phyloP scores from a whole-genome alignment of 257 asterid genomes.

The Perilla frutescens region DNA sequence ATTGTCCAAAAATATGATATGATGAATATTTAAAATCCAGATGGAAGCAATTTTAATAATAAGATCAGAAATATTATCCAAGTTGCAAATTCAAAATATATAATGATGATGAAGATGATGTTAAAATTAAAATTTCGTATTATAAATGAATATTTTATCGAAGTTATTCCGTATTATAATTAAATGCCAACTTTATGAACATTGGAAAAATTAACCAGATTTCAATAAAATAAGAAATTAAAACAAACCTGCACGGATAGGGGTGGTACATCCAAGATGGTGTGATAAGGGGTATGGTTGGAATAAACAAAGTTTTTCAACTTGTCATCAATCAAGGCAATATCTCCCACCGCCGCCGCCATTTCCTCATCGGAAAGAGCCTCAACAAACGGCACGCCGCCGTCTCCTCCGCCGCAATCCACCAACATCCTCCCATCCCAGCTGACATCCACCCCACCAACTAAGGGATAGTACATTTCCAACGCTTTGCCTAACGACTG shows the following conservation, averaged over 20 bases:
- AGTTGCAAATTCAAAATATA: too few species aligned
- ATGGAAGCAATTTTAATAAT: too few species aligned
- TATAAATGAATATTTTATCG: too few species aligned
- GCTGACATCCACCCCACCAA: background rate
- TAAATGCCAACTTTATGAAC: too few species aligned
- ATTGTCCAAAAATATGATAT: too few species aligned
- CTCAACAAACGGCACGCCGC: conserved; percentile 16
- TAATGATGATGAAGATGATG: too few species aligned
- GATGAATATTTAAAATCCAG: too few species aligned
- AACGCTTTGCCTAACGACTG: background rate
- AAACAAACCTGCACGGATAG: conserved; percentile 7
- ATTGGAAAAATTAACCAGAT: too few species aligned
- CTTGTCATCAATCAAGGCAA: conserved; percentile 10
- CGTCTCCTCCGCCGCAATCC: conserved; percentile 18
- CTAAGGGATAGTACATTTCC: conserved; percentile 8
- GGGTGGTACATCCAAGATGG: conserved; percentile 8
- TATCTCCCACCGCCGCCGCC: conserved; percentile 15
- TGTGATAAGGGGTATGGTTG: background rate
- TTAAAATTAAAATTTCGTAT: too few species aligned
- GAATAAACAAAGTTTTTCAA: background rate
- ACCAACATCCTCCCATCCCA: conserved; percentile 14
- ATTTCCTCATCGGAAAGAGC: background rate
- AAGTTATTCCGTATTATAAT: too few species aligned
- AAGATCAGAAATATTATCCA: too few species aligned
- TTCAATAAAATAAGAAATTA: too few species aligned